phyloP scores from a whole-genome alignment of 2,329 filamentous ascomycete genomes.

The Aspergillus ibericus region DNA sequence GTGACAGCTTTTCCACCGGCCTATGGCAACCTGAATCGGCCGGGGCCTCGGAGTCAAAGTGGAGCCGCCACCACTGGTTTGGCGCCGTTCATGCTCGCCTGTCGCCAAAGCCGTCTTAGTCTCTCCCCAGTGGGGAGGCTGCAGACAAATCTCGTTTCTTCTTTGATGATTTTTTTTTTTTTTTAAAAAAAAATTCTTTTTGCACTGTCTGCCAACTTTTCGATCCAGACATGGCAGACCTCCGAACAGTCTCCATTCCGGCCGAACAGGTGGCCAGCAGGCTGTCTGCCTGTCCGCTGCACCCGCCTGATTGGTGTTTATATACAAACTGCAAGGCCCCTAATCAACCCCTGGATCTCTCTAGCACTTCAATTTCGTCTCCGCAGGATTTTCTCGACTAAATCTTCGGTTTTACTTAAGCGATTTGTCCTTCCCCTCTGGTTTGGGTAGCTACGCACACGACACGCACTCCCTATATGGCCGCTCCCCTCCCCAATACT shows the following conservation, averaged over 20 bases:
- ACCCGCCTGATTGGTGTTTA: constrained; percentile 3
- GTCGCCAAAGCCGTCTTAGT: neutral
- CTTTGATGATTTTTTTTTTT: neutral
- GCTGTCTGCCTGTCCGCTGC: neutral
- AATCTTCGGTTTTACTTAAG: neutral
- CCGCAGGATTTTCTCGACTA: neutral
- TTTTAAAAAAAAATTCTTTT: neutral
- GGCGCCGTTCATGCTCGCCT: constrained; percentile 4
- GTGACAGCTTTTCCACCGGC: constrained; percentile 1
- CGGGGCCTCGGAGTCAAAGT: neutral
- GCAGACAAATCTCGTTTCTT: neutral
- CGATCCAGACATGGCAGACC: constrained; percentile 1
- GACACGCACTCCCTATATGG: constrained; percentile 1
- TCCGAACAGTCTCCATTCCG: constrained; percentile 13
- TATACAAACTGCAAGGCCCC: neutral
- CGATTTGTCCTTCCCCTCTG: neutral
- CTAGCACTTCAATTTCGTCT: neutral
- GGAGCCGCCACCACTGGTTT: neutral
- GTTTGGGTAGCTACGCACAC: constrained; percentile 1
- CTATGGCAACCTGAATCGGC: constrained; percentile 1
- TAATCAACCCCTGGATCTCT: neutral
- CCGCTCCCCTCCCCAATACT: neutral
- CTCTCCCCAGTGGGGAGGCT: neutral
- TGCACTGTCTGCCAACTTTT: constrained; percentile 1
- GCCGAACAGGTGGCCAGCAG: constrained; percentile 7